Evolutionary conservation across 108 stramenopile species (phyloP), one percentile per base, ranked within the genome.

Genomic region (Fistulifera pelliculosa): DNA sequence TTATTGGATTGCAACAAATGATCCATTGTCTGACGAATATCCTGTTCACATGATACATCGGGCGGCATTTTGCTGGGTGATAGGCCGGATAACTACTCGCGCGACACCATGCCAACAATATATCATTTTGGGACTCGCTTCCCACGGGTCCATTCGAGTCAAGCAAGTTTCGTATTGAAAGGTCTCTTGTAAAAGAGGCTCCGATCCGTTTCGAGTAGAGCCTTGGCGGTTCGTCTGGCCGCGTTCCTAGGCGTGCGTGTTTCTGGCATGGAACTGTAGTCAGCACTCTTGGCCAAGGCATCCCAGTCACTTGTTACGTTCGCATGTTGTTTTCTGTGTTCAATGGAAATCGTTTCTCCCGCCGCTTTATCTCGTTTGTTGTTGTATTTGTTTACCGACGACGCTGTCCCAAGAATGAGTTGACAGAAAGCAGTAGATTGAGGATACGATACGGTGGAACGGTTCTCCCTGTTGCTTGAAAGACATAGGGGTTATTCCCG

Each of bases 101-200:
- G 14, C 8, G 7, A 0, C 48, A 21, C 79, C 80, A 86, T 2
- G 74, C 81, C 41, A 87, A 54, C 23, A 86, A 48, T 48, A 87
- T 81, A 54, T 87, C 86, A 69, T 87, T 81, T 87, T 87, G 1
- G 81, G 75, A 10, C 74, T 69, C 8, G 77, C 66, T 38, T 83
- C 80, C 65, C 70, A 73, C 2, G 86, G 86, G 26, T 79, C 65
- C 81, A 87, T 83, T 19, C 77, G 51, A 13, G 72, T 77, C 49
- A 87, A 49, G 1, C 71, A 77, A 21, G 69, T 67, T 0, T 54
- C 19, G 52, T 77, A 69, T 16, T 28, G 52, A 56, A 62, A 62
- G 16, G 16, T 27, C 49, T 76, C 66, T 51, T 79, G 52, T 39
- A 78, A 45, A 61, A 81, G 7, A 74, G 27, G 19, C 73, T 51